Evolutionary conservation across 169 alveolate genomes (phyloP).

Genomic region (Besnoitia besnoiti): DNA sequence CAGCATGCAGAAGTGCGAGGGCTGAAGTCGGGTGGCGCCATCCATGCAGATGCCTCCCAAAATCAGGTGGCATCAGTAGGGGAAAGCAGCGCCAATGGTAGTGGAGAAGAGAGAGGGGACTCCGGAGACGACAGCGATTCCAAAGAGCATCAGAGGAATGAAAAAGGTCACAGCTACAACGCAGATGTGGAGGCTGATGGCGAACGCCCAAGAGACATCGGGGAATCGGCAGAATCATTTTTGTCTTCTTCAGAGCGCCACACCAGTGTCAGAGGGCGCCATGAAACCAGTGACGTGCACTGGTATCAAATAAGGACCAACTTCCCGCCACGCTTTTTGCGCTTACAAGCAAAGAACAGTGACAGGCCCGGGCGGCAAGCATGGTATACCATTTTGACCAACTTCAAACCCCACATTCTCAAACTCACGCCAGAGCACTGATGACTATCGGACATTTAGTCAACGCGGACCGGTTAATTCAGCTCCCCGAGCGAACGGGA

Average conservation of each 20-base stretch:
- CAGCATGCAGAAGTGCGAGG: too few species aligned
- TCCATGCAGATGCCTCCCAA: too few species aligned
- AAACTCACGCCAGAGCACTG: slow-evolving; percentile 12
- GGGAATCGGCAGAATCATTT: not conserved
- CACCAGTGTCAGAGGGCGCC: not conserved
- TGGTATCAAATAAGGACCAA: slow-evolving; percentile 9
- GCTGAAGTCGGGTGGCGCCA: too few species aligned
- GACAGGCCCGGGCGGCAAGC: not conserved
- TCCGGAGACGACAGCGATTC: not conserved
- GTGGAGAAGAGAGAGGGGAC: not conserved
- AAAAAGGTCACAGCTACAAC: not conserved
- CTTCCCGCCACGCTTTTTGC: slow-evolving; percentile 7
- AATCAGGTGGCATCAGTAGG: too few species aligned
- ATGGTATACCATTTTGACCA: slow-evolving; percentile 22
- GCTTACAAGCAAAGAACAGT: not conserved
- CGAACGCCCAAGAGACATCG: not conserved
- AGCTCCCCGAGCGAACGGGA: too few species aligned
- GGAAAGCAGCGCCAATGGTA: not conserved
- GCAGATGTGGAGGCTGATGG: not conserved
- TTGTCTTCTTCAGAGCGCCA: not conserved
- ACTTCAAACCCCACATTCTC: slow-evolving; percentile 32
- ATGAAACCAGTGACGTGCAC: not conserved
- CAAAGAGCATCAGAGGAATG: not conserved
- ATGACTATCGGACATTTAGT: too few species aligned
- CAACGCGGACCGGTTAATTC: too few species aligned